Evolutionary conservation across 169 alveolate species (phyloP), one percentile per base, ranked within the genome.

Genomic region (Fabrea salina): DNA sequence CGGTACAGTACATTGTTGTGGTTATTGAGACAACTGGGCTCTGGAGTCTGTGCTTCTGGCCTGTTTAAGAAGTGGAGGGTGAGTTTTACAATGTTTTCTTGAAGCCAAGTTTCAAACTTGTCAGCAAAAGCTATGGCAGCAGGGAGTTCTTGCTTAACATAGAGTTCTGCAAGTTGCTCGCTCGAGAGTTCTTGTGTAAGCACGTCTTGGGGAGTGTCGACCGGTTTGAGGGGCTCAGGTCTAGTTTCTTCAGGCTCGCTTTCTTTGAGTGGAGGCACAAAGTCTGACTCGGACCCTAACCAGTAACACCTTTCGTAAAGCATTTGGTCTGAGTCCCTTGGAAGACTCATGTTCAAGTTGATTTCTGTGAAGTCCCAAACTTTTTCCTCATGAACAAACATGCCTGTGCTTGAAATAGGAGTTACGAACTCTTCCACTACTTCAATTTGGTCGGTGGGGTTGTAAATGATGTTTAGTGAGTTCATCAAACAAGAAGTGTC

Each of bases 171-270:
- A 22, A 44, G 35, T 64, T 68, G 66, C n/a, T 68, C 78, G n/a
- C n/a, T 16, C 16, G 40, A 16, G 37, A n/a, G 30, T 4, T 68
- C 78, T 1, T 3, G 40, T 19, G 19, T 41, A 11, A 68, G 67
- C 44, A 68, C 78, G 19, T 68, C 78, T 68, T 43, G 74, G 13
- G 74, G 13, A 37, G 25, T 30, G 11, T 61, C 74, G 50, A 16
- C 25, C 16, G n/a, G 50, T 27, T 61, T 61, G n/a, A 27, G 13
- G 27, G 22, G 11, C 27, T 61, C 74, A 37, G 25, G 16, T 11
- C 25, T 35, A 37, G 32, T 30, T 1, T 61, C 51, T 7, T 8
- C 13, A 16, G 25, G 11, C 49, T 61, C 74, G 11, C n/a, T 51
- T 13, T 19, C 19, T 35, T 33, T 16, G 16, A 37, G 25, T n/a